phyloP scores from a whole-genome alignment of 148 eudicot species.

The Nepenthes mirabilis region DNA sequence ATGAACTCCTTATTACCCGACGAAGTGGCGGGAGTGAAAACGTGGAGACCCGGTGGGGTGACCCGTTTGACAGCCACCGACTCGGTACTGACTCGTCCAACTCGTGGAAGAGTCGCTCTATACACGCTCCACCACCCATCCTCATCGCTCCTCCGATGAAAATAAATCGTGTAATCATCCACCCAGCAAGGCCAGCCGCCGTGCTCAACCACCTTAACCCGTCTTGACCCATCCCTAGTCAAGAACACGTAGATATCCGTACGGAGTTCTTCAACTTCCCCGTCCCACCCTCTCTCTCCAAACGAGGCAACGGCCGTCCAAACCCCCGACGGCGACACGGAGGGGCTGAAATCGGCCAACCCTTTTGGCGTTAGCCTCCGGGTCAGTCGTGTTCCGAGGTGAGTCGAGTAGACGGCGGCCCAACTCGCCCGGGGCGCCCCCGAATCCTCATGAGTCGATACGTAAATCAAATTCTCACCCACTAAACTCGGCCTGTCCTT shows the following conservation, averaged over 20 bases:
- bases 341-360: conserved; percentile 78
- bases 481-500: conserved; percentile 70
- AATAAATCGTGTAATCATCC: conserved; percentile 53
- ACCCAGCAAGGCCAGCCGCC: conserved; percentile 98
- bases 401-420: conserved; percentile 80
- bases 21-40: conserved; percentile 74
- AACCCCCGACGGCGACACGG: conserved; percentile 74
- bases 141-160: conserved; percentile 47
- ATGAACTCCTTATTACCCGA: conserved; percentile 40
- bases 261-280: conserved; percentile 61
- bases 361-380: conserved; percentile 62
- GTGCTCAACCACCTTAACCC: conserved; percentile 58
- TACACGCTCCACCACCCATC: conserved; percentile 92
- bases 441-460: conserved; percentile 63
- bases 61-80: conserved; percentile 52
- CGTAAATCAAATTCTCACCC: conserved; percentile 46
- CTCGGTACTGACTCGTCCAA: conserved; percentile 12
- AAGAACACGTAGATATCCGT: conserved; percentile 61
- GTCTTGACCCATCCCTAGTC: conserved; percentile 55
- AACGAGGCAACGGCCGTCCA: conserved; percentile 78
- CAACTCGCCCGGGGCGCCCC: conserved; percentile 56
- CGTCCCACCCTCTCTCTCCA: conserved; percentile 60
- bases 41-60: conserved; percentile 89
- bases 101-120: conserved; percentile 26
- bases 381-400: conserved; percentile 42